These are phyloP conservation scores for Aureobasidium lini DNA, from an alignment of 2,329 filamentous ascomycete genomes.

Conservation along the genomic window DNA sequence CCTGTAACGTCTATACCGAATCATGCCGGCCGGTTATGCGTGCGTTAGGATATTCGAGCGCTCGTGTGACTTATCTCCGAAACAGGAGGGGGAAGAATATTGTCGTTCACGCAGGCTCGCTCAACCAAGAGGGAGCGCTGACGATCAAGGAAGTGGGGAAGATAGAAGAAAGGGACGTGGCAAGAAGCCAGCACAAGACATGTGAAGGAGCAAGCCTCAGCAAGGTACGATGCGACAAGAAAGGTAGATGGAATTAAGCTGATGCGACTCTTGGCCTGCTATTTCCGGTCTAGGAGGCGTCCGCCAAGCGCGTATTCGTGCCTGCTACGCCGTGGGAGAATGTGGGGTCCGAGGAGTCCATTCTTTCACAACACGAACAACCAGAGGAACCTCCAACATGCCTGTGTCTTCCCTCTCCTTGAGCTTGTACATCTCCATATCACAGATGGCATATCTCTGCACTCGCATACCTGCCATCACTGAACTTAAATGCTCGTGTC, in stretches of 20 bases:
- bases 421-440: no score
- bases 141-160: not conserved
- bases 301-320: not conserved
- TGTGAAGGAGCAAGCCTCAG: not conserved
- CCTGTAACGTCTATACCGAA: conserved; percentile 56
- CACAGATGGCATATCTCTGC: no score
- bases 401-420: no score
- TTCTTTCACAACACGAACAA: no score
- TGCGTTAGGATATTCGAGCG: not conserved
- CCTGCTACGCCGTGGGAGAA: not conserved
- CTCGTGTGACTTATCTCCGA: conserved; percentile 7
- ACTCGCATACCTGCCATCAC: no score
- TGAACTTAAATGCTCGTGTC: no score
- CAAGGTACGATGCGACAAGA: not conserved
- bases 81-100: not conserved
- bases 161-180: not conserved
- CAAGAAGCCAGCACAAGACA: not conserved
- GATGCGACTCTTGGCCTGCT: conserved; percentile 2
- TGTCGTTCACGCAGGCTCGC: not conserved
- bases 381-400: no score
- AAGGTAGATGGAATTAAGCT: not conserved
- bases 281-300: not conserved
- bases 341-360: not conserved
- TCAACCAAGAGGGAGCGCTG: not conserved
- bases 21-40: conserved; percentile 24